phyloP scores from a whole-genome alignment of 345 rosid species.

The Gossypium longicalyx region DNA sequence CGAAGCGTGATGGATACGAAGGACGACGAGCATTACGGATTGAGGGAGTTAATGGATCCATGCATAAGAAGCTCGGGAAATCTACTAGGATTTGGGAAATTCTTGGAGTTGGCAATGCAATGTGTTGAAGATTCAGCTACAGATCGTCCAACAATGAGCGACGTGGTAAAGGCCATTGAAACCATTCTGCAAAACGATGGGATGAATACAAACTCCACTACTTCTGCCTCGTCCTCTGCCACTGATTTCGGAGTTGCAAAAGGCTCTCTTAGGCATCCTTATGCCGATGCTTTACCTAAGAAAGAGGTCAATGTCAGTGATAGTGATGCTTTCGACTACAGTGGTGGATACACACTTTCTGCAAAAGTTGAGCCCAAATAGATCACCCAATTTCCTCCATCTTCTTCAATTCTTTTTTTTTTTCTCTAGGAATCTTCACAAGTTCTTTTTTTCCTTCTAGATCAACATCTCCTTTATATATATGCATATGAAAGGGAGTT shows the following conservation, averaged over 20 bases:
- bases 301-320: conserved; percentile 28
- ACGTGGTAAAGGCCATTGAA: background rate
- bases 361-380: conserved; percentile 68
- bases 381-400: background rate
- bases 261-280: conserved; percentile 42
- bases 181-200: conserved; percentile 41
- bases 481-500: background rate
- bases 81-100: conserved; percentile 52
- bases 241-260: conserved; percentile 60
- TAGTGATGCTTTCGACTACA: conserved; percentile 53
- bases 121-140: conserved; percentile 83
- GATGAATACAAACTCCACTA: conserved; percentile 55
- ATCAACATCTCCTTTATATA: background rate
- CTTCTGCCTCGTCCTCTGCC: conserved; percentile 78
- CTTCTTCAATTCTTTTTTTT: background rate
- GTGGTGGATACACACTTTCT: conserved; percentile 60
- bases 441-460: background rate
- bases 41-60: conserved; percentile 67
- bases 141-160: conserved; percentile 57
- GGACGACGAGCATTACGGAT: conserved; percentile 60
- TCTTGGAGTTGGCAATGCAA: conserved; percentile 68
- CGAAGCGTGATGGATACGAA: conserved; percentile 41
- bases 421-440: background rate
- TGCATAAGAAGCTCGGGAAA: conserved; percentile 39
- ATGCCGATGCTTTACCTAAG: conserved; percentile 39